phyloP scores from a whole-genome alignment of 2,329 filamentous ascomycete species.

The Aspergillus niger region DNA sequence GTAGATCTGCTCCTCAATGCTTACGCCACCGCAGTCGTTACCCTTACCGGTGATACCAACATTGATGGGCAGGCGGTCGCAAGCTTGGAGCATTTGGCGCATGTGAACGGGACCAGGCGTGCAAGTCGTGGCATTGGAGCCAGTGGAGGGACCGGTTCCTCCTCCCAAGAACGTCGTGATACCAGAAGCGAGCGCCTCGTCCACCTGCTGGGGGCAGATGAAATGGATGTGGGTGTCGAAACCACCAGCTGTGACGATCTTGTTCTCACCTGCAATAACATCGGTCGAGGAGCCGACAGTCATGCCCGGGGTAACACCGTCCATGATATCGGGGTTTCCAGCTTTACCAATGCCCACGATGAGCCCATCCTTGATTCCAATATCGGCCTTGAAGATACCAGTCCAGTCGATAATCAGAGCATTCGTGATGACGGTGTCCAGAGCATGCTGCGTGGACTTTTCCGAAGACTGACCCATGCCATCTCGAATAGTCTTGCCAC shows the following conservation, averaged over 20 bases:
- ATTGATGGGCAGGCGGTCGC: conserved; percentile 79
- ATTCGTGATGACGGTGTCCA: conserved; percentile 88
- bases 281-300: conserved; percentile 86
- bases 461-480: conserved; percentile 94
- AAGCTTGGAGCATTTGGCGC: conserved; percentile 85
- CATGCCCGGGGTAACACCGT: conserved; percentile 76
- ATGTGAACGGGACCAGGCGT: conserved; percentile 84
- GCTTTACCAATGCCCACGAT: conserved; percentile 93
- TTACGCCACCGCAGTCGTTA: conserved; percentile 72
- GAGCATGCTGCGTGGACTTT: conserved; percentile 66
- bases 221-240: conserved; percentile 91
- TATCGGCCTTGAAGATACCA: conserved; percentile 95
- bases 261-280: conserved; percentile 85
- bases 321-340: conserved; percentile 96
- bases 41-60: conserved; percentile 91
- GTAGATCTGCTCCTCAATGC: conserved; percentile 74
- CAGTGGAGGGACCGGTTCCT: conserved; percentile 88
- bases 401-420: conserved; percentile 87
- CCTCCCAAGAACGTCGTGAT: conserved; percentile 90
- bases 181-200: conserved; percentile 80
- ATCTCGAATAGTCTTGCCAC: conserved; percentile 89
- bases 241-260: conserved; percentile 87
- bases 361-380: conserved; percentile 83
- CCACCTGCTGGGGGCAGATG: conserved; percentile 89
- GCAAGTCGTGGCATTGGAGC: conserved; percentile 89